Conservation (phyloP, 2,329 filamentous ascomycete genomes). For the Aspergillus neoniger region DNA sequence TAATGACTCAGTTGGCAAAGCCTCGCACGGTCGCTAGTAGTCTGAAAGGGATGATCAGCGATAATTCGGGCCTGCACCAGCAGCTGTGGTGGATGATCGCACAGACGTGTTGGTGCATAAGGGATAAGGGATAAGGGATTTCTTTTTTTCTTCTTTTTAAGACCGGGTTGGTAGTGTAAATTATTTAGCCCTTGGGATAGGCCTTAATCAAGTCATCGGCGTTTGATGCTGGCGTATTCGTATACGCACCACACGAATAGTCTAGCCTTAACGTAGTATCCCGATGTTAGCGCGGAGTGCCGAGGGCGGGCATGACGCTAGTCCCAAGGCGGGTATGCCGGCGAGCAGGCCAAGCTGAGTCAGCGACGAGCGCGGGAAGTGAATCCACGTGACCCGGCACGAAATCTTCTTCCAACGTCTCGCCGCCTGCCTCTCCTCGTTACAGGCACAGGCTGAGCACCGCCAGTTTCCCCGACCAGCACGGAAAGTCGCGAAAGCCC, state of each 20-base stretch:
- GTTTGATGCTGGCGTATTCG: background rate
- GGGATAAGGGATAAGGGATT: too few relatives aligned
- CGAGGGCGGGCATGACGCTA: constrained; percentile 4
- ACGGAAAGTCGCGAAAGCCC: constrained; percentile 40
- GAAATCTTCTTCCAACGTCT: constrained; percentile 39
- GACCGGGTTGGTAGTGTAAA: background rate
- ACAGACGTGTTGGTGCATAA: background rate
- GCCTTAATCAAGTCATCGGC: background rate
- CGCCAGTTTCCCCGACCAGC: constrained; percentile 41
- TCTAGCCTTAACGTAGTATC: background rate
- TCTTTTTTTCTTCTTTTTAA: background rate
- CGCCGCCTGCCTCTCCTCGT: constrained; percentile 36
- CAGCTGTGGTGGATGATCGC: background rate
- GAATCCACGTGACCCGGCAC: constrained; percentile 26
- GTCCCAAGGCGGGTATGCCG: constrained; percentile 9
- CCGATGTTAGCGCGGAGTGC: background rate
- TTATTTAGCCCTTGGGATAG: background rate
- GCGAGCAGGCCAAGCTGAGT: constrained; percentile 22
- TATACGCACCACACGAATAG: background rate
- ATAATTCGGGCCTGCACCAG: background rate
- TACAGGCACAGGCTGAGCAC: constrained; percentile 36
- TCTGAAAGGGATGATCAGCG: background rate
- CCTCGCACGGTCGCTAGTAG: background rate
- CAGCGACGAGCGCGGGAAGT: constrained; percentile 14
- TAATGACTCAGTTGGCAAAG: background rate